Evolutionary conservation across 2,329 filamentous ascomycete species (phyloP), one percentile per base, ranked within the genome.

Genomic region (Lithohypha guttulata): DNA sequence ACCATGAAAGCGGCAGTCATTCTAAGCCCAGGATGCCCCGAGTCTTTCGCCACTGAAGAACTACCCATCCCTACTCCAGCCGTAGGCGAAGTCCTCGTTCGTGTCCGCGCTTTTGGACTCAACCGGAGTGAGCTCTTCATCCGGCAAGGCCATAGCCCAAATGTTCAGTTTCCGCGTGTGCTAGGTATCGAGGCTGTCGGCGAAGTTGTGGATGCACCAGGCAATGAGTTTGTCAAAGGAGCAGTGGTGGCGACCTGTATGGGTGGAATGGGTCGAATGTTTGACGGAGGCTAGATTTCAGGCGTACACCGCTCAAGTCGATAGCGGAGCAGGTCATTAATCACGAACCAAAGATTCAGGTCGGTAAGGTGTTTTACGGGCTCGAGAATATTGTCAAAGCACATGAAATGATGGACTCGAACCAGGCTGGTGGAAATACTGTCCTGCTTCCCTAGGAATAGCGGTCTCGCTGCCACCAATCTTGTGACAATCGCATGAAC

Each of bases 221-320:
- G 51, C 4, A 45, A 51, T 2, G 53, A 57, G 19, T 64, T 69
- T 41, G 44, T 55, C 10, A 42, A 54, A 28, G 68, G 65, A 1
- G 54, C 57, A 8, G 54, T 59, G 11, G 64, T 70, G 2, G 64
- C 63, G 1, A 69, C 65, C 2, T 61, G 59, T 11, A 68, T 70
- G 64, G 68, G 67, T 5, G 67, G 66, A 1, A 60, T 71, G 53
- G 66, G 67, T 1, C 49, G 65, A 5, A 51, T 53, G 11, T 66
- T 68, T 38, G 61, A 69, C 44, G 68, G 68, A 6, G 64, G 64
- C 0, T 71, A 70, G 57, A 66, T 20, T 63, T 67, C 43, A 61
- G 60, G 52, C 50, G 52, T 3, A 66, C 58, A 13, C 64, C 65
- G 2, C 45, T 68, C 43, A 51, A 61, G 23, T 55, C 62, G 15